Evolutionary conservation across 208 protist species (phyloP).

Genomic region (Plasmodiophora brassicae): DNA sequence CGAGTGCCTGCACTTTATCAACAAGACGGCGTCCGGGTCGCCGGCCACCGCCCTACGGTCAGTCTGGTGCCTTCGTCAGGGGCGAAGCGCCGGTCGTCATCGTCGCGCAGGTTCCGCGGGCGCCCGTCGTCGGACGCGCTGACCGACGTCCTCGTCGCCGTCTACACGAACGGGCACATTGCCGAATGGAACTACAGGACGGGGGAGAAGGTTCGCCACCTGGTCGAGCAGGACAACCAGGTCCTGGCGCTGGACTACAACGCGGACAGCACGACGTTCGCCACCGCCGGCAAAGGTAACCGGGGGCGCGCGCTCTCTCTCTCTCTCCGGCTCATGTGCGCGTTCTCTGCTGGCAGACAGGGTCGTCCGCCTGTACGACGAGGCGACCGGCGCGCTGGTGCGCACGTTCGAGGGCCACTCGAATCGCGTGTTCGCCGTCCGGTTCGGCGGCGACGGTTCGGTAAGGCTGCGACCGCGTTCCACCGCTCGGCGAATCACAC

Average conservation of each 20-base stretch:
- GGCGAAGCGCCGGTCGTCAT: too few species aligned
- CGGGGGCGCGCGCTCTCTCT: too few species aligned
- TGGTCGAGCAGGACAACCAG: slow-evolving; percentile 18
- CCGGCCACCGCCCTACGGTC: background rate
- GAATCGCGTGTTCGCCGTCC: background rate
- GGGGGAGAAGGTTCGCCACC: background rate
- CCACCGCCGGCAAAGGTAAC: slow-evolving; percentile 27
- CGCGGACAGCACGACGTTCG: background rate
- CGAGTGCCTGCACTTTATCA: background rate
- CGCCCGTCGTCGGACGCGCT: background rate
- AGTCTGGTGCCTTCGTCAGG: too few species aligned
- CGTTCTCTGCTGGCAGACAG: too few species aligned
- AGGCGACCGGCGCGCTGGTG: background rate
- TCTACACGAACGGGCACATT: background rate
- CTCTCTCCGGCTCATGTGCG: too few species aligned
- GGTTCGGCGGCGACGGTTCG: background rate
- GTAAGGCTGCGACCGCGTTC: too few species aligned
- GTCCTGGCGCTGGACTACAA: background rate
- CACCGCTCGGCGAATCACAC: too few species aligned
- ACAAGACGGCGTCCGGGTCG: background rate
- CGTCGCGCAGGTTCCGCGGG: background rate
- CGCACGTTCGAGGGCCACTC: background rate
- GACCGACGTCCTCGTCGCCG: background rate
- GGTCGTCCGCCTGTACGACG: background rate
- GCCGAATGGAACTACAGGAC: slow-evolving; percentile 20